phyloP scores from a whole-genome alignment of 2,329 filamentous ascomycete genomes.

The Colletotrichum sp. region DNA sequence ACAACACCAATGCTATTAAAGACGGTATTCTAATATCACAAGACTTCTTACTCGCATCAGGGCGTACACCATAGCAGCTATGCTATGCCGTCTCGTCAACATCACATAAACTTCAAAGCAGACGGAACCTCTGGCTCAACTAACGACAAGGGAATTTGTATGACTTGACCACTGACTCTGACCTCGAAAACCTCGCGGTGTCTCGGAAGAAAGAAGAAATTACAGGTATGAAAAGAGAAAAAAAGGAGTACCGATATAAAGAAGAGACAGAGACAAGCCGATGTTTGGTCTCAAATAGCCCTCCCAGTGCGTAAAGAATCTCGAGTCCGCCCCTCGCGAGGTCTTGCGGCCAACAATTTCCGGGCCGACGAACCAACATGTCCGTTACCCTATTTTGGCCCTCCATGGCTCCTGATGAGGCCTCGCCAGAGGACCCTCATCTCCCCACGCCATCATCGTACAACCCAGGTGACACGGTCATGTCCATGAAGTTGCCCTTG shows the following conservation, averaged over 20 bases:
- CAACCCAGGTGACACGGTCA: neutral
- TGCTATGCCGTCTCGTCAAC: neutral
- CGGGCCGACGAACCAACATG: neutral
- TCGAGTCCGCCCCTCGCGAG: slow-evolving; percentile 22
- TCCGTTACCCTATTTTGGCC: neutral
- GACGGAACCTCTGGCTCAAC: neutral
- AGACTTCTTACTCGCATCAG: neutral
- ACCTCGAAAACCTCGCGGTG: slow-evolving; percentile 21
- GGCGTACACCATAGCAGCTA: neutral
- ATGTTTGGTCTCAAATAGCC: slow-evolving; percentile 21
- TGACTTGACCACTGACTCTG: slow-evolving; percentile 21
- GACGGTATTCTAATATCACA: neutral
- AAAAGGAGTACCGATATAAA: slow-evolving; percentile 21
- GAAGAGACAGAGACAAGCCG: slow-evolving; percentile 22
- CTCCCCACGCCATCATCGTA: neutral
- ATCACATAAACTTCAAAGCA: slow-evolving; percentile 4
- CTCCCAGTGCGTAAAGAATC: slow-evolving; percentile 21
- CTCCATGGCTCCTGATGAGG: neutral
- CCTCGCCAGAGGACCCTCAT: neutral
- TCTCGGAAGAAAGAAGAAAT: slow-evolving; percentile 25
- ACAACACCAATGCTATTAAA: slow-evolving; percentile 2
- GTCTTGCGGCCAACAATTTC: slow-evolving; percentile 14
- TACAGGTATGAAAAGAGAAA: slow-evolving; percentile 17
- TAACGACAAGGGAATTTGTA: slow-evolving; percentile 22
- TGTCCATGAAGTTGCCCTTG: slow-evolving; percentile 17